phyloP scores from a whole-genome alignment of 148 eudicot genomes.

The Vaccinium vitisidaea region DNA sequence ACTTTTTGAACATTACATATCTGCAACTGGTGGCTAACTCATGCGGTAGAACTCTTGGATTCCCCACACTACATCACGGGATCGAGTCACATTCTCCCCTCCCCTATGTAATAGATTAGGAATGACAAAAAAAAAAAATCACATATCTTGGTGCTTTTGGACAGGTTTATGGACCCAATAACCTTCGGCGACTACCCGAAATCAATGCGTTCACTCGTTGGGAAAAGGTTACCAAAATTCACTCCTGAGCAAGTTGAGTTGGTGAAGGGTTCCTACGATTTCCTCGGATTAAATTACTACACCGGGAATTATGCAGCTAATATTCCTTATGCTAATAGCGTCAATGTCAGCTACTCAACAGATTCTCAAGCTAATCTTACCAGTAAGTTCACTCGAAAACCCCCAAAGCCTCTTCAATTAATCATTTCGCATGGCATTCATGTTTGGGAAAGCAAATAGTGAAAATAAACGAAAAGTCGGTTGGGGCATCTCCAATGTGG shows the following conservation, averaged over 20 bases:
- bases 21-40: no score
- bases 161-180: constrained; percentile 1
- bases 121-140: background rate
- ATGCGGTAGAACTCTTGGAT: no score
- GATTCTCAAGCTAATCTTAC: constrained; percentile 38
- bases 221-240: constrained; percentile 3
- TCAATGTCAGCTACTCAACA: constrained; percentile 32
- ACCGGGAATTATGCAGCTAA: constrained; percentile 29
- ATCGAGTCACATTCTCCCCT: no score
- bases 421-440: background rate
- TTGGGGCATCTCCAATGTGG: no score
- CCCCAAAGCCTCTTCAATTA: background rate
- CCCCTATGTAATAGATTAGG: no score
- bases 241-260: background rate
- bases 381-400: constrained; percentile 28
- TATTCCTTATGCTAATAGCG: constrained; percentile 23
- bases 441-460: no score
- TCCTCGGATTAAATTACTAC: constrained; percentile 14
- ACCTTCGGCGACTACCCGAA: background rate
- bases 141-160: background rate
- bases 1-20: no score
- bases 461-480: no score
- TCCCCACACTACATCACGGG: no score
- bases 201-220: background rate
- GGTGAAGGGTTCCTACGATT: constrained; percentile 12